Evolutionary conservation across 2,329 filamentous ascomycete genomes (phyloP).

Genomic region (Fusarium keratoplasticum): DNA sequence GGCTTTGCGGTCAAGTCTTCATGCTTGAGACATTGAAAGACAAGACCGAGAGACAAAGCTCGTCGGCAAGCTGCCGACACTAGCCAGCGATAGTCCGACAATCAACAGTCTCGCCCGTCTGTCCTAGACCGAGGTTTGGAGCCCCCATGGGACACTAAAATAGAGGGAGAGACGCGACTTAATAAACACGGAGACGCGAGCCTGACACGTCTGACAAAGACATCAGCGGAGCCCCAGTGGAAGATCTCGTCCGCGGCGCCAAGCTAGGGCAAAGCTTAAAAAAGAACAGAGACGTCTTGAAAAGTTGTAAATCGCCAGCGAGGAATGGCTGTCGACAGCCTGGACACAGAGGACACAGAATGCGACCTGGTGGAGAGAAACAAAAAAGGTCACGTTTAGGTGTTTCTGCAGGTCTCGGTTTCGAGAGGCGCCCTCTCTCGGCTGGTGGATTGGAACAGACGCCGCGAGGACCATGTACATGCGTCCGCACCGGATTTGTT

Average conservation of each 20-base stretch:
- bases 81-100: not conserved
- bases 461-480: conserved; percentile 23
- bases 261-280: conserved; percentile 13
- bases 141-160: conserved; percentile 11
- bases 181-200: conserved; percentile 19
- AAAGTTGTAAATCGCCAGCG: not conserved
- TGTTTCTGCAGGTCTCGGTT: conserved; percentile 38
- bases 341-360: conserved; percentile 7
- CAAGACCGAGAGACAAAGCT: not conserved
- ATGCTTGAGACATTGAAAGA: not conserved
- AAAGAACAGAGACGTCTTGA: conserved; percentile 13
- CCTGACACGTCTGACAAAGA: conserved; percentile 21
- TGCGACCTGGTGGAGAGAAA: conserved; percentile 32
- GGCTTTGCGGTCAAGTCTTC: not conserved
- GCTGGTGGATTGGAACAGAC: conserved; percentile 28
- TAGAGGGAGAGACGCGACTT: conserved; percentile 20
- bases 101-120: not conserved
- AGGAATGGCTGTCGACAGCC: conserved; percentile 30
- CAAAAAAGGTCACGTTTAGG: not conserved
- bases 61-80: not conserved
- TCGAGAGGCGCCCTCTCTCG: conserved; percentile 39
- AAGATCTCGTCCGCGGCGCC: not conserved
- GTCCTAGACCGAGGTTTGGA: conserved; percentile 17
- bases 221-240: not conserved
- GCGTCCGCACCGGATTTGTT: not conserved